Evolutionary conservation across 2,329 filamentous ascomycete genomes (phyloP).

Genomic region (Clonostachys rhizophaga): DNA sequence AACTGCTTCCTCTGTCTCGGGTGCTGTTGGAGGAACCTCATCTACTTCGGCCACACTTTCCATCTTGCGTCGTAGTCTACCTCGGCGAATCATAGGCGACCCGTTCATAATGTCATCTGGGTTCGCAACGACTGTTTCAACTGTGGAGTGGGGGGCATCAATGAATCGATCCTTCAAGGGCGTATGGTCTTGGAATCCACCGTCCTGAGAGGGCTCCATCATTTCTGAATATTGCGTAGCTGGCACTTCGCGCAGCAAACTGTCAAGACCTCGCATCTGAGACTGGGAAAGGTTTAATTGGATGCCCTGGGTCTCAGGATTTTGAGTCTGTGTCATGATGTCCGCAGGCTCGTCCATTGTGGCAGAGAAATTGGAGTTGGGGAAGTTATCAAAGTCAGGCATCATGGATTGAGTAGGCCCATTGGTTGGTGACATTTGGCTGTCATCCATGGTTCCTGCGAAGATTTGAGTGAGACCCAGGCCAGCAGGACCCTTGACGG

Average conservation of each 20-base stretch:
- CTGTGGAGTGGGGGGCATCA: conserved; percentile 60
- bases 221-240: conserved; percentile 63
- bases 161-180: conserved; percentile 66
- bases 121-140: conserved; percentile 58
- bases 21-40: conserved; percentile 6
- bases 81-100: conserved; percentile 62
- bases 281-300: conserved; percentile 56
- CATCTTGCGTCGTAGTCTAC: conserved; percentile 42
- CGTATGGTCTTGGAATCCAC: conserved; percentile 68
- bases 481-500: conserved; percentile 54
- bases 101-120: conserved; percentile 37
- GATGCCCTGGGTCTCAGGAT: conserved; percentile 34
- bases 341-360: conserved; percentile 48
- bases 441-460: conserved; percentile 78
- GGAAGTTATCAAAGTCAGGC: conserved; percentile 51
- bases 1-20: conserved; percentile 18
- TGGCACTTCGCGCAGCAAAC: conserved; percentile 36
- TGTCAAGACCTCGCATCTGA: conserved; percentile 54
- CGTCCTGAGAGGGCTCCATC: conserved; percentile 76
- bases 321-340: conserved; percentile 21
- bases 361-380: conserved; percentile 58
- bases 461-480: conserved; percentile 87
- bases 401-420: conserved; percentile 40
- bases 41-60: conserved; percentile 10
- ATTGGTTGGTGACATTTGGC: conserved; percentile 29